Conservation (phyloP, 352 stramenopile genomes). For the Globisporangium nodosum region DNA sequence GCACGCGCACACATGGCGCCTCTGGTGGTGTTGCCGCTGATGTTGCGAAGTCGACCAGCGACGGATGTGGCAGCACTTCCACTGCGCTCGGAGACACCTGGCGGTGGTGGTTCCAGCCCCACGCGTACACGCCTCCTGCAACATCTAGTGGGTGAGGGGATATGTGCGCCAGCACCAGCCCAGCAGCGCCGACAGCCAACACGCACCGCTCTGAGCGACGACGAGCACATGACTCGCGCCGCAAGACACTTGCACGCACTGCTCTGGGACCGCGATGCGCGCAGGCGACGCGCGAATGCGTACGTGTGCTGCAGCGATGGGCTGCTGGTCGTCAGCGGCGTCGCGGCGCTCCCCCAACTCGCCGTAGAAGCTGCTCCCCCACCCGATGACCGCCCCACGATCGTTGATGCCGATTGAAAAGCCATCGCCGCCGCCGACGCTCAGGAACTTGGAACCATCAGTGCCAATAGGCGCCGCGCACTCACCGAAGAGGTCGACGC, state of each 20-base stretch:
- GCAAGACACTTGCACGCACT: constrained; percentile 40
- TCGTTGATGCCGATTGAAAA: constrained; percentile 41
- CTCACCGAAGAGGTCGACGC: constrained; percentile 29
- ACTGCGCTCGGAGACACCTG: constrained; percentile 23
- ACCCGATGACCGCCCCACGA: constrained; percentile 37
- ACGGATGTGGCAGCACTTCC: constrained; percentile 16
- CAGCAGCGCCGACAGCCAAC: no score
- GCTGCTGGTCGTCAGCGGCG: neutral
- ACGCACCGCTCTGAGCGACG: constrained; percentile 19
- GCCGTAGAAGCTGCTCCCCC: constrained; percentile 63
- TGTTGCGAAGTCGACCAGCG: constrained; percentile 20
- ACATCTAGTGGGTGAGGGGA: neutral
- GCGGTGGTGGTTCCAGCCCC: constrained; percentile 44
- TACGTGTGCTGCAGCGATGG: neutral
- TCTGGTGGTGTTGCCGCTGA: neutral
- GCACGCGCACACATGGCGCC: constrained; percentile 4
- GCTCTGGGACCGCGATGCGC: constrained; percentile 17
- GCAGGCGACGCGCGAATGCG: neutral
- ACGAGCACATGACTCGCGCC: constrained; percentile 54
- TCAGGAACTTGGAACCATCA: constrained; percentile 7
- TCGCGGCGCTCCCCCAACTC: constrained; percentile 22
- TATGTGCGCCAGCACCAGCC: neutral
- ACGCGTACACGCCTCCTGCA: constrained; percentile 37
- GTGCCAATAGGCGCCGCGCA: constrained; percentile 12
- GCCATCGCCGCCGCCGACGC: constrained; percentile 41